Conservation (phyloP, 495 filamentous ascomycete species). For the Astrocystis sublimbata region DNA sequence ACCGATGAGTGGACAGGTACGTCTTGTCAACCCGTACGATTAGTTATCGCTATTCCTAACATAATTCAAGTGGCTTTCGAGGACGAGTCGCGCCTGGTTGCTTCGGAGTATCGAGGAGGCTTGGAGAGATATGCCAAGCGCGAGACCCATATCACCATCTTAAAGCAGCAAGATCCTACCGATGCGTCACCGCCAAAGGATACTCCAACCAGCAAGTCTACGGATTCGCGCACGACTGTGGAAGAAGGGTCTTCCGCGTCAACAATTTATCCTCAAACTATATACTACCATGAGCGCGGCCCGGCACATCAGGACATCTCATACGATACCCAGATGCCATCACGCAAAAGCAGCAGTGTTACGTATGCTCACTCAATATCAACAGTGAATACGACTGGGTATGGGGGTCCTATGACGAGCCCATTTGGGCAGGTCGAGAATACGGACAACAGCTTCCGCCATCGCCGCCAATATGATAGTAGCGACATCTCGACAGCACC, state of each 20-base stretch:
- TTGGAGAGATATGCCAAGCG: slow-evolving; percentile 68
- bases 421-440: slow-evolving; percentile 28
- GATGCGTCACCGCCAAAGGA: slow-evolving; percentile 16
- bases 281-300: slow-evolving; percentile 26
- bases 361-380: slow-evolving; percentile 24
- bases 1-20: slow-evolving; percentile 68
- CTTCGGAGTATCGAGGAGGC: slow-evolving; percentile 88
- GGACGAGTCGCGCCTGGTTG: slow-evolving; percentile 89
- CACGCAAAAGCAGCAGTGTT: slow-evolving; percentile 25
- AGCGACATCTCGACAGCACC: slow-evolving; percentile 34
- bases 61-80: slow-evolving; percentile 62
- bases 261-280: slow-evolving; percentile 17
- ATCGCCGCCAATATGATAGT: slow-evolving; percentile 28
- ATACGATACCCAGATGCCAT: slow-evolving; percentile 28
- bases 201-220: slow-evolving; percentile 15
- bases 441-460: slow-evolving; percentile 16
- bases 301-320: slow-evolving; percentile 21
- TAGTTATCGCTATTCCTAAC: slow-evolving; percentile 12
- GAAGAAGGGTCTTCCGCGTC: slow-evolving; percentile 16
- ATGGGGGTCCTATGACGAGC: slow-evolving; percentile 24
- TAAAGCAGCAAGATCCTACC: slow-evolving; percentile 29
- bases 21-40: neutral
- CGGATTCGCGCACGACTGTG: slow-evolving; percentile 1
- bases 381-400: slow-evolving; percentile 18
- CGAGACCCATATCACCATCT: slow-evolving; percentile 33